Evolutionary conservation across 371 early-diverging fungal genomes (phyloP).

Genomic region (Mucor circinelloides): DNA sequence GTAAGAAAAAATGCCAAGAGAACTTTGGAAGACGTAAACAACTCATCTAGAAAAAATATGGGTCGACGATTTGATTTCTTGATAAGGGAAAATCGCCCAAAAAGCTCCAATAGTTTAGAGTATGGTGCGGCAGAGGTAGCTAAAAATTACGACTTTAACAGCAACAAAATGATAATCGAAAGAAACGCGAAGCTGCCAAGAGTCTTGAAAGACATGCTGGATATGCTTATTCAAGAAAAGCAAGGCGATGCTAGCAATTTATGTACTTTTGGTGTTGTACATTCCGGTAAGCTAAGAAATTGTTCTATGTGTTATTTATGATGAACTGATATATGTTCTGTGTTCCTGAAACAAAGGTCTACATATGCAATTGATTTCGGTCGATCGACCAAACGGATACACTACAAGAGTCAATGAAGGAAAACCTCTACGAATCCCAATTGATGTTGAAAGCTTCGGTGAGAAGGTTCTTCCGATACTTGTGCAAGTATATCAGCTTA

Average conservation of each 20-base stretch:
- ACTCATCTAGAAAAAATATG: slow-evolving; percentile 18
- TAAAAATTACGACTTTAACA: slow-evolving; percentile 19
- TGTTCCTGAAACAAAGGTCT: slow-evolving; percentile 20
- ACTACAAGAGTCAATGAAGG: slow-evolving; percentile 20
- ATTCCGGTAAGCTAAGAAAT: slow-evolving; percentile 24
- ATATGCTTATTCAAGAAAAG: slow-evolving; percentile 5
- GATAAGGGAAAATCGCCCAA: slow-evolving; percentile 14
- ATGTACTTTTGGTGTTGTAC: slow-evolving; percentile 20
- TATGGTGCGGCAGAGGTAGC: slow-evolving; percentile 23
- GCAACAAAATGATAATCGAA: slow-evolving; percentile 21
- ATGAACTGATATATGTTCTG: slow-evolving; percentile 20
- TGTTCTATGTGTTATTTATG: slow-evolving; percentile 16
- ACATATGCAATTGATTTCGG: slow-evolving; percentile 21
- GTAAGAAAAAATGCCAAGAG: slow-evolving; percentile 29
- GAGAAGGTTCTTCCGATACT: slow-evolving; percentile 21
- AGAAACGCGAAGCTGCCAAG: slow-evolving; percentile 15
- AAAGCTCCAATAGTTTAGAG: slow-evolving; percentile 17
- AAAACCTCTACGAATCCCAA: slow-evolving; percentile 17
- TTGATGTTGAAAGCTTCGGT: slow-evolving; percentile 21
- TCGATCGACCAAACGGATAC: slow-evolving; percentile 21
- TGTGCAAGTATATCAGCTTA: slow-evolving; percentile 14
- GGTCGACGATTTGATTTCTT: slow-evolving; percentile 17
- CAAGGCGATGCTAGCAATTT: slow-evolving; percentile 15
- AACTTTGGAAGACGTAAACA: slow-evolving; percentile 23
- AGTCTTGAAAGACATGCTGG: slow-evolving; percentile 27